Evolutionary conservation across 495 filamentous ascomycete species (phyloP), one percentile per base, ranked within the genome.

Genomic region (Penicillium macrosclerotiorum): DNA sequence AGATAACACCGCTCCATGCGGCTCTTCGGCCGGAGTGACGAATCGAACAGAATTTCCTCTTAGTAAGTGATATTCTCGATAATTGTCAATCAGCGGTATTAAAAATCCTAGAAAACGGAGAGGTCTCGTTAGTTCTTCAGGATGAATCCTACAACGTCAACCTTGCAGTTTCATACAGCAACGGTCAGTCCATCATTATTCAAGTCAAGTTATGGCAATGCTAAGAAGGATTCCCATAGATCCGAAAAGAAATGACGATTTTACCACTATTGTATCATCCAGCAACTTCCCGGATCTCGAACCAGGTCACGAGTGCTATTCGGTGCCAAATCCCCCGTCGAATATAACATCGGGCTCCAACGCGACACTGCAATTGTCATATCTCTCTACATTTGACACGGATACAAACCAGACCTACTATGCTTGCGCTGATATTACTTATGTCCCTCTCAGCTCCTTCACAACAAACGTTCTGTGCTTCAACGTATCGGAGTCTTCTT

Each of bases 251-350:
- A 69, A 73, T 37, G 52, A 52, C 33, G 68, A 75, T 48, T 76
- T 79, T 51, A 56, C 47, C 12, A 53, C 71, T 25, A 52, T 73
- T 27, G 62, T 75, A 20, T 56, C 60, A 11, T 18, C 37, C 2
- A 42, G 33, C 12, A 50, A 42, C 8, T 56, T 64, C 37, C 44
- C 53, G 4, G 71, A 70, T 9, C 53, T 74, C 19, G 57, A 62
- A 1, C 70, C 71, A 13, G 74, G 73, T 12, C 76, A 79, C 45
- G 66, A 75, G 47, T 79, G 76, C 50, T 77, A 79, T 55, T 63
- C 68, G 19, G 54, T 77, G 4, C 65, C 68, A 13, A 60, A 65
- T 17, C 53, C 71, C 24, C 61, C 72, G 3, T 45, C 47, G 9
- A 60, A 55, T 24, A 59, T 71, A 6, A 39, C 52, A 4, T 61